phyloP scores from a whole-genome alignment of 805 yeast genomes.

The Kodamaea neixiangensis region DNA sequence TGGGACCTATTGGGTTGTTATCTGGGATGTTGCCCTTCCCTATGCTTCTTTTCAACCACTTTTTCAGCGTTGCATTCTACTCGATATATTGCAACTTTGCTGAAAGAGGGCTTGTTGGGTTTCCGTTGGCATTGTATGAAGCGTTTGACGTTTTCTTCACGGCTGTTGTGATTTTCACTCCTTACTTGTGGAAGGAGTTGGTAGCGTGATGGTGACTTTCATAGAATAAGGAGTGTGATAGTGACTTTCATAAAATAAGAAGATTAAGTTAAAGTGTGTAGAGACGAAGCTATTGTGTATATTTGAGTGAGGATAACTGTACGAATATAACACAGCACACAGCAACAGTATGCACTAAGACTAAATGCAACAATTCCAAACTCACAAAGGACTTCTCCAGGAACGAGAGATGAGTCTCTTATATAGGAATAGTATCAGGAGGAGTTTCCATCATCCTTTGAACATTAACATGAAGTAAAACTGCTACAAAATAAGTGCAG shows the following conservation, averaged over 20 bases:
- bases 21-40: conserved; percentile 83
- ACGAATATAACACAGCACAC: too few relatives aligned
- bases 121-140: conserved; percentile 73
- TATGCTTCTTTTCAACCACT: conserved; percentile 73
- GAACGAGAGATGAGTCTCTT: too few relatives aligned
- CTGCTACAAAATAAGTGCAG: too few relatives aligned
- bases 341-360: too few relatives aligned
- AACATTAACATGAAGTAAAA: too few relatives aligned
- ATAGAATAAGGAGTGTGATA: background rate
- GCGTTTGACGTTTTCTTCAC: conserved; percentile 67
- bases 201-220: conserved; percentile 9
- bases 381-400: too few relatives aligned
- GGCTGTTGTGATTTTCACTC: conserved; percentile 78
- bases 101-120: conserved; percentile 62
- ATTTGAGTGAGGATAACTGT: too few relatives aligned
- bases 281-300: too few relatives aligned
- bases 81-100: conserved; percentile 69
- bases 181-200: conserved; percentile 63
- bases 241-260: background rate
- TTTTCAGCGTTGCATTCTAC: conserved; percentile 87
- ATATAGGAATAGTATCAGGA: too few relatives aligned
- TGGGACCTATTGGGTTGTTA: conserved; percentile 79
- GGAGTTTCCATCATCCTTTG: too few relatives aligned
- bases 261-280: too few relatives aligned
- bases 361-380: too few relatives aligned